Evolutionary conservation across 805 yeast species (phyloP).

Genomic region (Sugiyamaella marilandica): DNA sequence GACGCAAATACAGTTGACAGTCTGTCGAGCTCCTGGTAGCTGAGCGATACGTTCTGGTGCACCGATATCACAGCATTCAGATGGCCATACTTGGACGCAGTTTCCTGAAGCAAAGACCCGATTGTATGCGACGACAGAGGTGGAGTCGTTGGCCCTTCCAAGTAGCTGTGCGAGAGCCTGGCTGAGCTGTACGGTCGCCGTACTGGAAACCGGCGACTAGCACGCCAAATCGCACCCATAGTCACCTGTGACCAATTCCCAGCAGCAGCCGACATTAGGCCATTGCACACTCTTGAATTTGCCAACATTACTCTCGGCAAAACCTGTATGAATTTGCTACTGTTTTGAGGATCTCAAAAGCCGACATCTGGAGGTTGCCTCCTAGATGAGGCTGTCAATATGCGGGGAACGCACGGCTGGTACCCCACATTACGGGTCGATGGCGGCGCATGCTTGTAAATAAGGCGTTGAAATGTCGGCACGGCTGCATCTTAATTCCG

Average conservation of each 20-base stretch:
- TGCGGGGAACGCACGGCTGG: not conserved
- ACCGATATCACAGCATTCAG: slow-evolving; percentile 22
- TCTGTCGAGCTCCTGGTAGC: slow-evolving; percentile 21
- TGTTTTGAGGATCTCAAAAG: not conserved
- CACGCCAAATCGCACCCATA: not conserved
- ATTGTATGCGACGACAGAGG: slow-evolving; percentile 13
- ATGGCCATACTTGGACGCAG: slow-evolving; percentile 15
- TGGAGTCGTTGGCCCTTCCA: slow-evolving; percentile 16
- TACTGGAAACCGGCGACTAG: not conserved
- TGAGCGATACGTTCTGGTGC: slow-evolving; percentile 20
- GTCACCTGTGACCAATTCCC: not conserved
- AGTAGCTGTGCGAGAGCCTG: not conserved
- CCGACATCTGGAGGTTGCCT: not conserved
- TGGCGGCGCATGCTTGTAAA: not conserved
- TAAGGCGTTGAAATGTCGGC: not conserved
- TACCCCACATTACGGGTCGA: not conserved
- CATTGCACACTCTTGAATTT: too few species aligned
- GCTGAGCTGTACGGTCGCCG: not conserved
- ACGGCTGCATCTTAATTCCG: not conserved
- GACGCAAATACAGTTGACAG: slow-evolving; percentile 18
- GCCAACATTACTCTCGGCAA: too few species aligned
- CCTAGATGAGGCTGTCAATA: not conserved
- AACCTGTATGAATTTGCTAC: too few species aligned
- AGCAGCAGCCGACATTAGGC: not conserved
- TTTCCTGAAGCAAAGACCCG: slow-evolving; percentile 14